Evolutionary conservation across 768 basidiomycete species (phyloP), one percentile per base, ranked within the genome.

Genomic region (Dioszegia hungarica): DNA sequence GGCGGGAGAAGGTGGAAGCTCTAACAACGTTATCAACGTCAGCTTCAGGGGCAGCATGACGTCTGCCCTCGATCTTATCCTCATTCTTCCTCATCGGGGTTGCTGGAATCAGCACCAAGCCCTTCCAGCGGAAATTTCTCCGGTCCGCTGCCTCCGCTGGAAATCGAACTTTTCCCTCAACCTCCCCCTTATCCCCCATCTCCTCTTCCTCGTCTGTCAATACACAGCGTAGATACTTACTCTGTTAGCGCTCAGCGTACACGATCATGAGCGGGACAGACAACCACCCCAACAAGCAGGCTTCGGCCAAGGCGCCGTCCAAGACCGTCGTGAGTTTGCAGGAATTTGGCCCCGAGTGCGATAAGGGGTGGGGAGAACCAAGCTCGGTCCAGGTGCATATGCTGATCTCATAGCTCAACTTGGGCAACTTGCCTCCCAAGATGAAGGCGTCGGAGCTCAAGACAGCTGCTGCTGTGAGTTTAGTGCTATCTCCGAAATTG

Each of bases 351-450:
- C 17, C 38, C 6, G 5, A 17, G 4, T 5, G 9, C 34, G 28
- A 6, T 25, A n/a, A n/a, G n/a, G n/a, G n/a, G n/a, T n/a, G n/a
- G n/a, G n/a, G n/a, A n/a, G n/a, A n/a, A n/a, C n/a, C n/a, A n/a
- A n/a, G n/a, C n/a, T n/a, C n/a, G n/a, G n/a, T n/a, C n/a, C n/a
- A n/a, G n/a, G n/a, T n/a, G n/a, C n/a, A n/a, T n/a, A n/a, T 48
- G 45, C 24, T 31, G n/a, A 29, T 28, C 12, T 17, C 38, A 34
- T 54, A 74, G 67, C 76, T 79, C 59, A 74, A 70, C 57, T 68
- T 79, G 59, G 73, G 74, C 34, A 73, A 74, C 47, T 64, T 79
- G 5, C 78, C 78, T 25, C 78, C 78, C 28, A 77, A 77, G 67
- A 74, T 75, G 47, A 68, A 73, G 41, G 67, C 75, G n/a, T 57